Base-by-base conservation (phyloP, 2,329 filamentous ascomycete species). In the Epichloe hybrida region DNA sequence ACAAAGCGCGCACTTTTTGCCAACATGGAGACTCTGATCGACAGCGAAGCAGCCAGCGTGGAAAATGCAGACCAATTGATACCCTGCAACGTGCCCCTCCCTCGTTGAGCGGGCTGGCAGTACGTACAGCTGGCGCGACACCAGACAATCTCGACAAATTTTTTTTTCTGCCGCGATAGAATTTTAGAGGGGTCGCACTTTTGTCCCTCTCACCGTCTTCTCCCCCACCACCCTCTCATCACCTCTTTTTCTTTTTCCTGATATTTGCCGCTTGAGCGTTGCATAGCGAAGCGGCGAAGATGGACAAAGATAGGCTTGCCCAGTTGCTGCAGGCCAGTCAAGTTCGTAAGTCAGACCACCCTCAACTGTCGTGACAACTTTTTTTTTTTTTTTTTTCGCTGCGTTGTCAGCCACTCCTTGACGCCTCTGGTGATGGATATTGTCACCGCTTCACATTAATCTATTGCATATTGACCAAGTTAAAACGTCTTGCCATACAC, bases 241-340 rank as follows among this genome's bases (percentile, higher is more conserved):
- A 21, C 42, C 35, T 49, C 44, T 36, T 51, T 39, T 47, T 50
- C 49, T 49, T 49, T 50, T 39, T 46, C 45, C 48, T 46, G 48
- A 41, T 45, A 45, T 52, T 45, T 54, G 49, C 53, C 49, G 53
- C 48, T 50, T 41, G 45, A 53, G 45, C 51, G 21, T 48, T 49
- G 41, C 47, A 50, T 34, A 52, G 50, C 52, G 39, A 41, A 41
- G 52, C 52, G 52, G 44, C 47, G 5, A 54, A 46, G 52, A 71
- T 72, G 69, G 70, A 72, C 58, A 71, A 70, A 63, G 83, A 88
- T 69, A 81, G 86, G 72, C 89, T 96, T 66, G 78, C 93, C 59
- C 78, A 85, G 73, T 81, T 95, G 71, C 80, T 96, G 66, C 81
- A 93, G 77, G 84, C 86, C 71, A 83, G 91, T 62, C 80, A 95